Evolutionary conservation across 495 filamentous ascomycete genomes (phyloP).

Genomic region (Lophiotrema nucula): DNA sequence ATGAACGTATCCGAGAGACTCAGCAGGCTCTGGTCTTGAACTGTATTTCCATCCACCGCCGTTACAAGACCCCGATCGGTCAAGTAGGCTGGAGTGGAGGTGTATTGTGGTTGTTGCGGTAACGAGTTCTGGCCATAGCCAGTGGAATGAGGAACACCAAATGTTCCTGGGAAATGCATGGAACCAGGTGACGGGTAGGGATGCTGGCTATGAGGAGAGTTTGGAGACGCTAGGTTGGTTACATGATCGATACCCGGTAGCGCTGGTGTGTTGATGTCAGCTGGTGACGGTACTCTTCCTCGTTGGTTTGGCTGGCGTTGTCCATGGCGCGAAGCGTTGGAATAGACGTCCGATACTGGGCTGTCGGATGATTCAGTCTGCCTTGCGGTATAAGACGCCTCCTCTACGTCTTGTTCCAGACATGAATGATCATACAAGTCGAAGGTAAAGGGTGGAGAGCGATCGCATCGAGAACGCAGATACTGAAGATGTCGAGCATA

Average conservation of each 20-base stretch:
- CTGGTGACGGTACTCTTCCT: background rate
- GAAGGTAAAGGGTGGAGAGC: background rate
- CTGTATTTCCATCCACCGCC: background rate
- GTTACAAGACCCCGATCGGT: background rate
- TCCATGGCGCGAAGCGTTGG: background rate
- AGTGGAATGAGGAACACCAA: background rate
- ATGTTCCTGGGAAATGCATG: background rate
- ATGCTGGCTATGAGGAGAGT: background rate
- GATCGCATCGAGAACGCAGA: background rate
- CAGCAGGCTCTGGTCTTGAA: slow-evolving; percentile 4
- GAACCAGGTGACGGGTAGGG: background rate
- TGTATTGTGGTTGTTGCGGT: no score
- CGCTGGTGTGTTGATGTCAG: no score
- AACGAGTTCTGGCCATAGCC: background rate
- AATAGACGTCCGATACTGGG: background rate
- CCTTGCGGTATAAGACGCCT: no score
- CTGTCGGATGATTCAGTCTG: background rate
- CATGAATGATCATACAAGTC: slow-evolving; percentile 7
- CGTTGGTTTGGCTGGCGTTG: background rate
- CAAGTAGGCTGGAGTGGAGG: background rate
- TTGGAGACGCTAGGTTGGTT: no score
- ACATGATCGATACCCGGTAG: no score
- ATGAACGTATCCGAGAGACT: slow-evolving; percentile 8
- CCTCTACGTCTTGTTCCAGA: background rate
- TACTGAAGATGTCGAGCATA: background rate